Conservation (phyloP, 192 early-diverging fungal species). For the Coemansia sp. region DNA sequence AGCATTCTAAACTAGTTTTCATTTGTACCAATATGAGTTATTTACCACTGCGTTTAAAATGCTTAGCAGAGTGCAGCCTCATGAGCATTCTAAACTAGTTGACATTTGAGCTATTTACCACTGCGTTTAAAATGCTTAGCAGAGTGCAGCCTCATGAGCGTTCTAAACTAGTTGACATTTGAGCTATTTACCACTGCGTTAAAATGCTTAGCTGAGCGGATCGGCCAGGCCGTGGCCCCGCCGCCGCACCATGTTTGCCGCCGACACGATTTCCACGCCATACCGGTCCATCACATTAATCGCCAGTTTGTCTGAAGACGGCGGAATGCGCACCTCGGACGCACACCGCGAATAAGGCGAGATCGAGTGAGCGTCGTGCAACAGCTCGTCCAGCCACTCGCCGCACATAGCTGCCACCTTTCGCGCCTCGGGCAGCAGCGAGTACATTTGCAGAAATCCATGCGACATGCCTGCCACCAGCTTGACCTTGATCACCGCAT, state of each 20-base stretch:
- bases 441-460: constrained; percentile 54
- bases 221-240: constrained; percentile 44
- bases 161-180: constrained; percentile 21
- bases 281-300: constrained; percentile 18
- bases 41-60: neutral
- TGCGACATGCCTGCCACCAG: constrained; percentile 53
- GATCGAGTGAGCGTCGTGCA: constrained; percentile 21
- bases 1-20: constrained; percentile 26
- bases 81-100: constrained; percentile 28
- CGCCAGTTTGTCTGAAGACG: neutral
- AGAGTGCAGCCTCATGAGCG: constrained; percentile 17
- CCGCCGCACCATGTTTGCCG: constrained; percentile 43
- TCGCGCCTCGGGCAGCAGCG: constrained; percentile 45
- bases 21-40: neutral
- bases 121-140: neutral
- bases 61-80: constrained; percentile 8
- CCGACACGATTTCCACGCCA: constrained; percentile 43
- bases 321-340: constrained; percentile 10
- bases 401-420: constrained; percentile 30
- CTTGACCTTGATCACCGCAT: constrained; percentile 42
- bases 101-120: neutral
- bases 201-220: constrained; percentile 27
- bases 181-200: neutral
- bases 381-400: constrained; percentile 42
- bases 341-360: constrained; percentile 27